A percentile compares a stretch with the other conserved stretches of the same genome.
Evolutionary conservation across 768 basidiomycete species (phyloP).

Genomic region (button mushroom (Agaricus bisporus)): DNA sequence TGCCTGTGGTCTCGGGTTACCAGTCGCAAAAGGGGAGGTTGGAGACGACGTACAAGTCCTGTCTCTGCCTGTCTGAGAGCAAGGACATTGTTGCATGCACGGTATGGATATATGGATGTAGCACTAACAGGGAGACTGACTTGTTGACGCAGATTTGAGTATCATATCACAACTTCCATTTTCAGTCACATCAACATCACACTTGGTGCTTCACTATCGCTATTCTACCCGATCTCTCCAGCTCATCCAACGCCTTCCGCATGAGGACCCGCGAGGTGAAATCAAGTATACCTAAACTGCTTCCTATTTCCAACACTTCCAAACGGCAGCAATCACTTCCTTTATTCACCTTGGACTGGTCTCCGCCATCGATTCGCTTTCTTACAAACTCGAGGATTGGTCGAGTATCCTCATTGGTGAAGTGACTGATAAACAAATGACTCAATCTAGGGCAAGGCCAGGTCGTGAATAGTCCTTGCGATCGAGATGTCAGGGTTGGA

Average conservation of each 20-base stretch:
- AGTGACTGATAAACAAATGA: not conserved
- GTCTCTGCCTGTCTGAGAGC: slow-evolving; percentile 21
- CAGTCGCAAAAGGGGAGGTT: slow-evolving; percentile 8
- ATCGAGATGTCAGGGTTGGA: not conserved
- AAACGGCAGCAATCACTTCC: not conserved
- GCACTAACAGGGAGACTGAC: not conserved
- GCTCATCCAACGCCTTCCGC: not conserved
- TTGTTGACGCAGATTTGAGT: slow-evolving; percentile 6
- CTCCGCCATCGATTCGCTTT: slow-evolving; percentile 4
- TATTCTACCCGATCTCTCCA: not conserved
- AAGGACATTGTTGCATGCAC: slow-evolving; percentile 15
- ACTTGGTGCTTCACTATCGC: not conserved
- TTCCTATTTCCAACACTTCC: slow-evolving; percentile 5
- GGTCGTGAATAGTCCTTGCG: not conserved
- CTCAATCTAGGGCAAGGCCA: not conserved
- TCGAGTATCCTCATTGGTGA: slow-evolving; percentile 9
- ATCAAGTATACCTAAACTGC: not conserved
- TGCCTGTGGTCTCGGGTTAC: slow-evolving; percentile 38
- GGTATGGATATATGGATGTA: not conserved
- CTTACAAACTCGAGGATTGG: slow-evolving; percentile 13
- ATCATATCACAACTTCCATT: slow-evolving; percentile 3
- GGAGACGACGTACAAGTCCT: slow-evolving; percentile 18
- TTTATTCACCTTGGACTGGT: not conserved
- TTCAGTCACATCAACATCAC: not conserved
- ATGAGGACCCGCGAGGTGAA: not conserved